Percentiles rank a stretch among this genome's conserved stretches.
Conservation (phyloP, 768 basidiomycete species). For the Lentinus tigrinus region DNA sequence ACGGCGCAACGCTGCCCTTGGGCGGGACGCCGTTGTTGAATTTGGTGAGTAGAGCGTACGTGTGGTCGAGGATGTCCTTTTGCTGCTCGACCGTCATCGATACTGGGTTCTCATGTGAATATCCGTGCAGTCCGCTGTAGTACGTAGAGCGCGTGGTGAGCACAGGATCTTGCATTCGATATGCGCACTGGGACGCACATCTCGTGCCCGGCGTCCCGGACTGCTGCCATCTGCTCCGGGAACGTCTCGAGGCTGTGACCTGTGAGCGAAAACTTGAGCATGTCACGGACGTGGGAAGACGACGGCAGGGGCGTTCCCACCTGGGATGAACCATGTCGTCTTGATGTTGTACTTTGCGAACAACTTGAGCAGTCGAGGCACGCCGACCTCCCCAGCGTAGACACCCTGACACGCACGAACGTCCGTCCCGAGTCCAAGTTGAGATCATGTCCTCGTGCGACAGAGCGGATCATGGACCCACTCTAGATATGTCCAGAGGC, state of each 20-base stretch:
- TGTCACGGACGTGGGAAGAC: background rate
- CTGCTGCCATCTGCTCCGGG: slow-evolving; percentile 64
- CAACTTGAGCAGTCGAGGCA: slow-evolving; percentile 64
- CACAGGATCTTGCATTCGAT: background rate
- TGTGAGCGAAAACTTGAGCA: slow-evolving; percentile 18
- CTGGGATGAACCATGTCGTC: slow-evolving; percentile 79
- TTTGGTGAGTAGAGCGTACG: slow-evolving; percentile 59
- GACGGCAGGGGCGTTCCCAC: slow-evolving; percentile 25
- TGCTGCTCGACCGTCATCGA: slow-evolving; percentile 65
- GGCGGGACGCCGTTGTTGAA: slow-evolving; percentile 63
- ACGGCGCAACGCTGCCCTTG: slow-evolving; percentile 69
- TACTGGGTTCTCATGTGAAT: slow-evolving; percentile 72
- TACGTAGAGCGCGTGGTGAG: background rate
- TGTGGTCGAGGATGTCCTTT: slow-evolving; percentile 66
- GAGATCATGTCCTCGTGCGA: background rate
- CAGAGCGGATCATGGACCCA: slow-evolving; percentile 22
- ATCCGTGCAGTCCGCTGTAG: slow-evolving; percentile 61
- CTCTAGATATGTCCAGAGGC: slow-evolving; percentile 65
- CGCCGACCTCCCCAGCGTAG: slow-evolving; percentile 76
- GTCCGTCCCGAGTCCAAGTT: background rate
- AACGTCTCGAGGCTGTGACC: slow-evolving; percentile 77
- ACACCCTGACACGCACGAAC: slow-evolving; percentile 42
- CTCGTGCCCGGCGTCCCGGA: slow-evolving; percentile 74
- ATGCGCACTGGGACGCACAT: slow-evolving; percentile 36
- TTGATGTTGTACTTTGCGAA: slow-evolving; percentile 68